phyloP scores from a whole-genome alignment of 495 filamentous ascomycete genomes.

The Lophium mytilinum region DNA sequence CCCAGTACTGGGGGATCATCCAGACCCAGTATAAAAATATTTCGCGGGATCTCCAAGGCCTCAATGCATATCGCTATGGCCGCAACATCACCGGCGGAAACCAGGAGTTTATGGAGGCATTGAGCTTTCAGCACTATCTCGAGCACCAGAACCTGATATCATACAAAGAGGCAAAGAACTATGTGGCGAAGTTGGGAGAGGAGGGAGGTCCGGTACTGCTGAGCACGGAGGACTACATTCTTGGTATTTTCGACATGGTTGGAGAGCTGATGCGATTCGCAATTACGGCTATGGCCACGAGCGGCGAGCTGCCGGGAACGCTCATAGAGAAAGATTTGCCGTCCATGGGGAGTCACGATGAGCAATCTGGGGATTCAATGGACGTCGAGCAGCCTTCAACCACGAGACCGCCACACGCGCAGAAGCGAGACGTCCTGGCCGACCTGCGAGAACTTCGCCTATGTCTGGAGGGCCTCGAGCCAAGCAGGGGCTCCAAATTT shows the following conservation, averaged over 20 bases:
- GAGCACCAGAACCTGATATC: constrained; percentile 65
- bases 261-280: constrained; percentile 96
- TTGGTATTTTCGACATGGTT: constrained; percentile 85
- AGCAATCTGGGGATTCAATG: not conserved
- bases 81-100: constrained; percentile 66
- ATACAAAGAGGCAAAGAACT: constrained; percentile 45
- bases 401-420: constrained; percentile 10
- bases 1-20: constrained; percentile 59
- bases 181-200: constrained; percentile 32
- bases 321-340: not conserved
- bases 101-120: constrained; percentile 87
- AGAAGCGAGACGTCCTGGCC: constrained; percentile 51
- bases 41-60: constrained; percentile 60
- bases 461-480: constrained; percentile 61
- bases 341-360: not conserved
- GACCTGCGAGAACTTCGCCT: constrained; percentile 70
- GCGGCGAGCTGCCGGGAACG: constrained; percentile 42
- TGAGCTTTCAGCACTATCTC: constrained; percentile 83
- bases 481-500: constrained; percentile 37
- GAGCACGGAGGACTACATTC: constrained; percentile 79
- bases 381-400: not conserved
- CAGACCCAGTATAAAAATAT: constrained; percentile 55
- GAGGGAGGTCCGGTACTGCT: constrained; percentile 40
- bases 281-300: constrained; percentile 67
- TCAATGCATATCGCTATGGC: constrained; percentile 78